Evolutionary conservation across 305 asterid species (phyloP), one percentile per base, ranked within the genome.

Genomic region (Fraxinus angustifolia): DNA sequence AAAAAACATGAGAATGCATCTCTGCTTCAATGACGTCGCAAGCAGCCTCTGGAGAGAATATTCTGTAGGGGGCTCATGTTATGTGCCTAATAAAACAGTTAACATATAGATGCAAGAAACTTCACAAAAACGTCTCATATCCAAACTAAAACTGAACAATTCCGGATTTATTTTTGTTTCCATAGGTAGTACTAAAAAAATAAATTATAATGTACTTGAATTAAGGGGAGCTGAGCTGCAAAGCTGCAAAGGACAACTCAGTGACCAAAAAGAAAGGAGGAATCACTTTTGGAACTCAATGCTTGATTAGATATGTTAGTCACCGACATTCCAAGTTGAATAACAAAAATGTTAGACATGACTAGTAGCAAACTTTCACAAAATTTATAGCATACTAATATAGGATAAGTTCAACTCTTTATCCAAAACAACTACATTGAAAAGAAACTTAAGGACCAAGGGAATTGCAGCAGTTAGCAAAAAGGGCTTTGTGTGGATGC

Each of bases 21-120:
- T 95, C 97, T 62, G 98, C 97, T 87, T 95, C 98, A 86, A 94
- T 95, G 81, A 89, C 91, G 88, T 95, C 99, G 58, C 98, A 93
- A 50, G 98, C 95, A 75, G 91, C 94, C 81, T 95, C 92, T 10
- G 98, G 98, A 38, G 99, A 95, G 83, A 95, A 95, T 81, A 94
- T 91, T 86, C 99, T 95, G 93, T 75, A 85, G 80, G 71, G 81
- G 78, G 84, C 75, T 23, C 45, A 67, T 35, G n/a, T 81, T 76
- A 83, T 82, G 85, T 2, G 36, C 62, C 77, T 38, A 53, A 81
- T 1, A 23, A 62, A 77, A 74, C 34, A 75, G 73, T 85, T 60
- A 31, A 45, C 58, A 38, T 30, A 68, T 14, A 76, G 38, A 74
- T 40, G 53, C 78, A 28, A 34, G 40, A 7, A 58, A 58, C 68